phyloP scores from a whole-genome alignment of 1,284 basidiomycete species.

The Rhodotorula mucilaginosa region DNA sequence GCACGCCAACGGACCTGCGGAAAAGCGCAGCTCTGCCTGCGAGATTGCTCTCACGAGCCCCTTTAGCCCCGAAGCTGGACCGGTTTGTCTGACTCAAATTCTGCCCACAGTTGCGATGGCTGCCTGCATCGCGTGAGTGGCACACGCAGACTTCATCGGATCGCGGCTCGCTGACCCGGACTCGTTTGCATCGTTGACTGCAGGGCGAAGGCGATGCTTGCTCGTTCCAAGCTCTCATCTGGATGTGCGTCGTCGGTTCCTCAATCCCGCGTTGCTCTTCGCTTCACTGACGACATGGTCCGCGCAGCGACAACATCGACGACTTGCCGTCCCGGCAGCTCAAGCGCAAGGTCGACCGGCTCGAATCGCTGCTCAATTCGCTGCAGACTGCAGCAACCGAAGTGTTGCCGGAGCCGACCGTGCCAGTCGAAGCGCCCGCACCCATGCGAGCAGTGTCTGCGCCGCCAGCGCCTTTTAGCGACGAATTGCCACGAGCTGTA shows the following conservation, averaged over 20 bases:
- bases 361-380: slow-evolving; percentile 17
- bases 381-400: neutral
- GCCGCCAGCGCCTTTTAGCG: neutral
- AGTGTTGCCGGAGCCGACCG: neutral
- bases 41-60: too few relatives aligned
- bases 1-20: too few relatives aligned
- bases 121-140: slow-evolving; percentile 5
- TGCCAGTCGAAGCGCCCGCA: neutral
- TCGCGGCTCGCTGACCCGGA: too few relatives aligned
- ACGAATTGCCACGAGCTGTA: neutral
- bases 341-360: slow-evolving; percentile 24
- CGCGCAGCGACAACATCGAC: slow-evolving; percentile 19
- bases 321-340: slow-evolving; percentile 27
- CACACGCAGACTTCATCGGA: neutral
- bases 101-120: slow-evolving; percentile 6
- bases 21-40: too few relatives aligned
- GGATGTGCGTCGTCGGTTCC: slow-evolving; percentile 11
- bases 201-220: slow-evolving; percentile 18
- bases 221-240: slow-evolving; percentile 25
- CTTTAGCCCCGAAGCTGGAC: too few relatives aligned
- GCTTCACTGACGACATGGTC: neutral
- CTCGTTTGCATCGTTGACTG: neutral
- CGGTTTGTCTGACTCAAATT: too few relatives aligned
- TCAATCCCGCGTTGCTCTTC: neutral
- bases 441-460: neutral